Conservation (phyloP, 768 basidiomycete species). For the Piloderma croceum region DNA sequence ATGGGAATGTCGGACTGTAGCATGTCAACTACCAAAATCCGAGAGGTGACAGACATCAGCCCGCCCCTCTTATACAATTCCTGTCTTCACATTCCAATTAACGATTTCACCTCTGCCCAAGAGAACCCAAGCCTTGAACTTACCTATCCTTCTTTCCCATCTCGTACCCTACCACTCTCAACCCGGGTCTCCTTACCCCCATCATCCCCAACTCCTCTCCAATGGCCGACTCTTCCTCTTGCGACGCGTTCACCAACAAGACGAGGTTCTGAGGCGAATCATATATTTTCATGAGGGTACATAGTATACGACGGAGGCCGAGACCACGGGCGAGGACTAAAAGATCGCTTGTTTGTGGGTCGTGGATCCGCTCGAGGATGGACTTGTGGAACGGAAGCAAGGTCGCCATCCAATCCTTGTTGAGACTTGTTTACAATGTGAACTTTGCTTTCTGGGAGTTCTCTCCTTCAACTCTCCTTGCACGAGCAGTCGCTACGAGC, state of each 20-base stretch:
- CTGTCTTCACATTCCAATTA: constrained; percentile 44
- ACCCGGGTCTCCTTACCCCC: constrained; percentile 83
- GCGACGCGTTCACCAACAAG: constrained; percentile 75
- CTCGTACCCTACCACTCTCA: constrained; percentile 81
- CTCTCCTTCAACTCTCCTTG: no score
- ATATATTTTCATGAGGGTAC: constrained; percentile 89
- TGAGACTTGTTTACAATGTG: no score
- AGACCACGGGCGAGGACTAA: constrained; percentile 85
- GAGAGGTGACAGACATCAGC: constrained; percentile 85
- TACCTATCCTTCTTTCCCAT: constrained; percentile 74
- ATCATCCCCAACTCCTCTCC: constrained; percentile 90
- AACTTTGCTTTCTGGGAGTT: no score
- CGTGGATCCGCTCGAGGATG: constrained; percentile 64
- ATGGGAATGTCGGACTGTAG: constrained; percentile 80
- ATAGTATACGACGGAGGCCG: constrained; percentile 77
- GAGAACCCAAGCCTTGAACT: no score
- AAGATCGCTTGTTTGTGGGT: constrained; percentile 68
- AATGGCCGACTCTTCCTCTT: constrained; percentile 86
- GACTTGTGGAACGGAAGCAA: constrained; percentile 63
- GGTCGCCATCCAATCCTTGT: no score
- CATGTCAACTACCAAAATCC: constrained; percentile 94
- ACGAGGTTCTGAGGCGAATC: constrained; percentile 81
- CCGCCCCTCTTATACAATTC: constrained; percentile 84
- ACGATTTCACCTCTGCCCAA: neutral
- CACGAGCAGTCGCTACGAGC: no score